Percentiles rank a stretch among this genome's conserved stretches.
phyloP scores from a whole-genome alignment of 116 monocot species.

The Iris pallida region DNA sequence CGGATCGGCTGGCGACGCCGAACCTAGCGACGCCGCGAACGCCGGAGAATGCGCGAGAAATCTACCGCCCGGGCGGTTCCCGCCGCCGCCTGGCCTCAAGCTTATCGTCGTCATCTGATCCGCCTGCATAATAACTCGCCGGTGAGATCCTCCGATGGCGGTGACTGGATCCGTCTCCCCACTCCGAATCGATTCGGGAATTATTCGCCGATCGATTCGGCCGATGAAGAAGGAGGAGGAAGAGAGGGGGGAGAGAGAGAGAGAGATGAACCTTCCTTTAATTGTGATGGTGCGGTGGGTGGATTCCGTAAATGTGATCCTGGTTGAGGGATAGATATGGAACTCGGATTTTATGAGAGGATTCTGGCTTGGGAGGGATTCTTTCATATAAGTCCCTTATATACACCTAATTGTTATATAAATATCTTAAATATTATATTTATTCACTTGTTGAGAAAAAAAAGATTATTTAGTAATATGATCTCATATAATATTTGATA shows the following conservation, averaged over 20 bases:
- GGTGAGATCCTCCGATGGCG: not conserved
- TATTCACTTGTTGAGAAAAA: too few species aligned
- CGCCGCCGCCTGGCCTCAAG: conserved; percentile 21
- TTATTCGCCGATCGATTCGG: not conserved
- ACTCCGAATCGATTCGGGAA: not conserved
- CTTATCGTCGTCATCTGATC: conserved; percentile 18
- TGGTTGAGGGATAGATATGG: too few species aligned
- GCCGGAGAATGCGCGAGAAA: not conserved
- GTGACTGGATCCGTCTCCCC: conserved; percentile 3
- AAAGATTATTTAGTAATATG: too few species aligned
- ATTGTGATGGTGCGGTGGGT: too few species aligned
- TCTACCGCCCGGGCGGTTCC: conserved; percentile 6
- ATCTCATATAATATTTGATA: too few species aligned
- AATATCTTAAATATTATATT: too few species aligned
- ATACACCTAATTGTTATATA: too few species aligned
- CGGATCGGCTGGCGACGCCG: conserved; percentile 4
- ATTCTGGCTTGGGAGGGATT: too few species aligned
- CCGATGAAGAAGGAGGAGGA: not conserved
- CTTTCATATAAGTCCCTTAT: too few species aligned
- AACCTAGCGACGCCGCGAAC: not conserved
- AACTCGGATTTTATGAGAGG: too few species aligned
- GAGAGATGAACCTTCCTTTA: not conserved
- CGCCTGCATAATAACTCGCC: conserved; percentile 13
- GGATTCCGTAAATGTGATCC: too few species aligned
- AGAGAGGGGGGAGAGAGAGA: not conserved